A percentile compares a stretch with the other conserved stretches of the same genome.
Evolutionary conservation across 495 filamentous ascomycete species (phyloP).

Genomic region (Aspergillus cavernicola): DNA sequence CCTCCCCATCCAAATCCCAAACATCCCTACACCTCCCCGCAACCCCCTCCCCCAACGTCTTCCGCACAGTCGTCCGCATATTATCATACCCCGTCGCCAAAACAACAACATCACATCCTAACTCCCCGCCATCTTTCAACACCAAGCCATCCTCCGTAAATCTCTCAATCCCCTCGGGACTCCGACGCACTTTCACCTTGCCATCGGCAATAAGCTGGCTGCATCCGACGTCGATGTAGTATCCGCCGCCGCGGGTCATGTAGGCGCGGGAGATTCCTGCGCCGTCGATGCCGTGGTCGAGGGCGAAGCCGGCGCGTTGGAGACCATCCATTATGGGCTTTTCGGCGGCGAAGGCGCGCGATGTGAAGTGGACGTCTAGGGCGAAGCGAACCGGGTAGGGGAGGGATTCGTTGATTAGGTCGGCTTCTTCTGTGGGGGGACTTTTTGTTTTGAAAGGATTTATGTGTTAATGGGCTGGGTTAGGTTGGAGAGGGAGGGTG

Average conservation of each 20-base stretch:
- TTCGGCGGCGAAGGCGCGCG: slow-evolving; percentile 47
- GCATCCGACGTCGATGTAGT: slow-evolving; percentile 74
- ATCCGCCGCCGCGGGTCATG: slow-evolving; percentile 67
- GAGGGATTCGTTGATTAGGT: slow-evolving; percentile 52
- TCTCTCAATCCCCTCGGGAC: slow-evolving; percentile 52
- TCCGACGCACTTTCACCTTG: slow-evolving; percentile 70
- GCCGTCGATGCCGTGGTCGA: slow-evolving; percentile 62
- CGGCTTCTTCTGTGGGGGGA: slow-evolving; percentile 56
- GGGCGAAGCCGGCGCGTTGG: slow-evolving; percentile 60
- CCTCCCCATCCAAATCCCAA: slow-evolving; percentile 79
- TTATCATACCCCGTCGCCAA: slow-evolving; percentile 81
- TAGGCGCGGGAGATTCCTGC: slow-evolving; percentile 68
- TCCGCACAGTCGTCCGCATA: slow-evolving; percentile 61
- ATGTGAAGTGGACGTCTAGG: slow-evolving; percentile 48
- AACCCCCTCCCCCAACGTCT: slow-evolving; percentile 65
- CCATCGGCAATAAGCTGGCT: slow-evolving; percentile 71
- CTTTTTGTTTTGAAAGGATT: slow-evolving; percentile 11
- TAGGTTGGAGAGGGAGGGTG: not conserved
- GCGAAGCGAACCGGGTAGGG: slow-evolving; percentile 59
- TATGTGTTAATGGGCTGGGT: not conserved
- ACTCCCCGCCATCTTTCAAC: slow-evolving; percentile 59
- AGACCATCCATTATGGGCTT: slow-evolving; percentile 56
- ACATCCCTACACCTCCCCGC: slow-evolving; percentile 64
- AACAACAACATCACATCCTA: slow-evolving; percentile 74
- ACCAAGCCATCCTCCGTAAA: slow-evolving; percentile 53